phyloP scores from a whole-genome alignment of 1,284 basidiomycete species.

The Melampsora larici-populina region DNA sequence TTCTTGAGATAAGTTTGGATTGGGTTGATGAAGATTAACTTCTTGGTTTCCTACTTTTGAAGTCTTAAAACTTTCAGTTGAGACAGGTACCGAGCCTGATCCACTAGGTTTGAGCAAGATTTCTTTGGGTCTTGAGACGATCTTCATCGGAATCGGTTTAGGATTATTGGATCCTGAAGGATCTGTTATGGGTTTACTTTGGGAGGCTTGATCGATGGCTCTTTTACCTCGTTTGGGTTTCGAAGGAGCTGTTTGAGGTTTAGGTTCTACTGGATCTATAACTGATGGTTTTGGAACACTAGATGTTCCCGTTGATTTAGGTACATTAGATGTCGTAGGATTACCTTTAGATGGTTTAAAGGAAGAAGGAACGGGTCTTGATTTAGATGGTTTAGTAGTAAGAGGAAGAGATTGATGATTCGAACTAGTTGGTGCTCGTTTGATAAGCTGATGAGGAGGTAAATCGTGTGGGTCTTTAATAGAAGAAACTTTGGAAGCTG shows the following conservation, averaged over 20 bases:
- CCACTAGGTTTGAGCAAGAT: not conserved
- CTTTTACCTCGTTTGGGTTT: not conserved
- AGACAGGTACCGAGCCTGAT: too few relatives aligned
- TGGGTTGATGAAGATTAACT: too few relatives aligned
- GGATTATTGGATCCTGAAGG: not conserved
- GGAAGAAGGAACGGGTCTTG: not conserved
- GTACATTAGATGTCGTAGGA: not conserved
- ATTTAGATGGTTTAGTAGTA: not conserved
- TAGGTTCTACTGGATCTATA: not conserved
- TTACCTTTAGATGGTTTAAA: not conserved
- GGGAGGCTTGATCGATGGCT: not conserved
- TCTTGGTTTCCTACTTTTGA: too few relatives aligned
- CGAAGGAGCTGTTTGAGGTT: not conserved
- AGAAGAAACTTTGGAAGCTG: not conserved
- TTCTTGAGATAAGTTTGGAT: not conserved
- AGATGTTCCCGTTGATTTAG: not conserved
- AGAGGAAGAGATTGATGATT: not conserved
- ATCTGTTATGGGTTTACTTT: not conserved
- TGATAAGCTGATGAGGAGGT: slow-evolving; percentile 21
- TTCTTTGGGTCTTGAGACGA: not conserved
- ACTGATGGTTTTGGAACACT: not conserved
- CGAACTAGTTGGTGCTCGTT: too few relatives aligned
- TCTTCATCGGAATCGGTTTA: not conserved
- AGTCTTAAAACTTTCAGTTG: too few relatives aligned
- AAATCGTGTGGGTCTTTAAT: not conserved